Evolutionary conservation across 1,284 basidiomycete species (phyloP), one percentile per base, ranked within the genome.

Genomic region (Moesziomyces sp.): DNA sequence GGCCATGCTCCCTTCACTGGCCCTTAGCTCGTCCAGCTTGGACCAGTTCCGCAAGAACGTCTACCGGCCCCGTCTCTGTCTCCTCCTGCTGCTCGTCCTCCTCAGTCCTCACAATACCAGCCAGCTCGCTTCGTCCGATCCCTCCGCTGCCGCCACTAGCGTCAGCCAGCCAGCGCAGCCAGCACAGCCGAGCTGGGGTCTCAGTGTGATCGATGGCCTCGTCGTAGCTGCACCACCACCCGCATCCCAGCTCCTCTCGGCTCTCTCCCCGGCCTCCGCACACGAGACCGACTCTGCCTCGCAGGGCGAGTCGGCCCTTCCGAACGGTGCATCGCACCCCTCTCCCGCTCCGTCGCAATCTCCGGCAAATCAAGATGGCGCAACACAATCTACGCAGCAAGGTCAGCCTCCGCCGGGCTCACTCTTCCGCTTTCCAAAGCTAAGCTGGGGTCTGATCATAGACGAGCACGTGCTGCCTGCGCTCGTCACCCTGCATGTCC

Each of bases 21-120:
- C 54, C 2, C 66, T 69, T 19, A 70, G 55, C 56, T 49, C 55
- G 13, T 68, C 69, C 18, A 76, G 70, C 24, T 38, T 78, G 21
- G 76, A 78, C 26, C 58, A 61, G 35, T 78, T 78, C 35, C 74
- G 74, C 19, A 61, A 52, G 19, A 63, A 67, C 46, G 57, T 78
- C 54, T 77, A 74, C 42, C 53, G 76, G 44, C 76, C 76, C 42
- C 52, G 76, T 19, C 67, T 78, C 33, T 61, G 72, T 42, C 60
- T 78, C 8, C 42, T 78, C 10, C 58, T 77, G 19, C 61, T 78
- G 1, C 35, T 78, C 35, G 49, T 78, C 3, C 71, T 78, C 5
- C 56, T 78, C 33, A 64, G 66, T 19, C 63, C 70, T 11, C 46
- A 76, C 49, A 61, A 70, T 24, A 57, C 52, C 8, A 58, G 46